Conservation (phyloP, 208 protist species). For the Leishmania guyanensis region DNA sequence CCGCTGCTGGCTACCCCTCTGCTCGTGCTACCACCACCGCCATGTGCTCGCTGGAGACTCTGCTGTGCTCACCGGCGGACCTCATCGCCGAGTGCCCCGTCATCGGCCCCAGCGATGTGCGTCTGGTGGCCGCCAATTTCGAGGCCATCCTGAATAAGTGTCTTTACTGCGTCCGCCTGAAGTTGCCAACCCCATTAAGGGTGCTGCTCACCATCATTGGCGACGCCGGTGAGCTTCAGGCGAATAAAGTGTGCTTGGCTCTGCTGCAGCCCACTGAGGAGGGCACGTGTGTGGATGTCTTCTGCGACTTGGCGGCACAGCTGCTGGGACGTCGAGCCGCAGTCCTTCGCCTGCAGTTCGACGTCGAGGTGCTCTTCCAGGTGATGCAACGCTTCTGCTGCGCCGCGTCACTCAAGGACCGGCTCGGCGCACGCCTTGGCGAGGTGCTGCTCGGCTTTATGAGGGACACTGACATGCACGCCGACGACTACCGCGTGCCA, state of each 20-base stretch:
- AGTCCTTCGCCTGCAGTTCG: slow-evolving; percentile 46
- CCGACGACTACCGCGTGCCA: slow-evolving; percentile 73
- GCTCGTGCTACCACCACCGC: not conserved
- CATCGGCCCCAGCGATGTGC: slow-evolving; percentile 40
- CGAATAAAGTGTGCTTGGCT: slow-evolving; percentile 30
- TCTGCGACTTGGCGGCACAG: slow-evolving; percentile 40
- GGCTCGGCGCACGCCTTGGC: slow-evolving; percentile 42
- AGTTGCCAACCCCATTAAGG: slow-evolving; percentile 46
- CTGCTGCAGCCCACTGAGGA: slow-evolving; percentile 44
- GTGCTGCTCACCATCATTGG: slow-evolving; percentile 54
- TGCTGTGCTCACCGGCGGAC: slow-evolving; percentile 56
- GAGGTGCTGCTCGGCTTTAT: slow-evolving; percentile 61
- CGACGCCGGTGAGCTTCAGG: slow-evolving; percentile 34
- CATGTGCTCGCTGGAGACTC: slow-evolving; percentile 48
- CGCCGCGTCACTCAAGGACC: slow-evolving; percentile 52
- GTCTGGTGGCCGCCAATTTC: slow-evolving; percentile 39
- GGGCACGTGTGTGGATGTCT: slow-evolving; percentile 45
- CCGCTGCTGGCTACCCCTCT: not conserved
- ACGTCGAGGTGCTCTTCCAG: slow-evolving; percentile 70
- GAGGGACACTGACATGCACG: slow-evolving; percentile 39
- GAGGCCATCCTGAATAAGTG: slow-evolving; percentile 66
- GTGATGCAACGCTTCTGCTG: slow-evolving; percentile 63
- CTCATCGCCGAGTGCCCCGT: slow-evolving; percentile 39
- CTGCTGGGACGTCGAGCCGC: slow-evolving; percentile 44
- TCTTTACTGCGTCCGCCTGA: slow-evolving; percentile 60